Evolutionary conservation across 352 stramenopile species (phyloP).

Genomic region (Phytopythium boreale): DNA sequence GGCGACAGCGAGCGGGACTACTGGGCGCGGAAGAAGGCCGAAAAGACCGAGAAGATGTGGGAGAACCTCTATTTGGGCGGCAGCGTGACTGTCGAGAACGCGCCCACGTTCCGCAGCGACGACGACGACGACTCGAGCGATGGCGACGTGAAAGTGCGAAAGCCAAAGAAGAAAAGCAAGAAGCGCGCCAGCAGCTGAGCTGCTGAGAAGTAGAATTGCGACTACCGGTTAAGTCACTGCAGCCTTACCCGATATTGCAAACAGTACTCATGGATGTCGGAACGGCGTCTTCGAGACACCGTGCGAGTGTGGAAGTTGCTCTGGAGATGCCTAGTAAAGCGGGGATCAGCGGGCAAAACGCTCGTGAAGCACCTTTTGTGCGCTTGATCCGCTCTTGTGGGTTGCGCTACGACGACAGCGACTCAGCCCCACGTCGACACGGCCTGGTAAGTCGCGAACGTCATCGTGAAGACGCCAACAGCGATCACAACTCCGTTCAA

Average conservation of each 20-base stretch:
- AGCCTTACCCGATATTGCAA: not conserved
- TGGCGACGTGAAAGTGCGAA: slow-evolving; percentile 28
- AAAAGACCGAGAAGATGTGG: slow-evolving; percentile 53
- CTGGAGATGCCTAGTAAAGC: not conserved
- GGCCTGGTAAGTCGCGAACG: slow-evolving; percentile 59
- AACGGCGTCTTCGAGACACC: no score
- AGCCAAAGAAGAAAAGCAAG: slow-evolving; percentile 1
- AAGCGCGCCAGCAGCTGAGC: not conserved
- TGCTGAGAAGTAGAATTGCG: not conserved
- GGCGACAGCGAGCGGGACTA: slow-evolving; percentile 38
- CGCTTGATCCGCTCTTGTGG: not conserved
- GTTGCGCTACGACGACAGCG: not conserved
- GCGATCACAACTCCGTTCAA: slow-evolving; percentile 45
- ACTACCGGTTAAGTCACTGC: not conserved
- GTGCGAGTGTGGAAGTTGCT: no score
- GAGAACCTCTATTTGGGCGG: slow-evolving; percentile 33
- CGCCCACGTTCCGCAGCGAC: slow-evolving; percentile 37
- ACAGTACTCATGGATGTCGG: not conserved
- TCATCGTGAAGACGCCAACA: slow-evolving; percentile 54
- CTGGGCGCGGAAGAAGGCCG: slow-evolving; percentile 57
- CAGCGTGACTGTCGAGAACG: slow-evolving; percentile 48
- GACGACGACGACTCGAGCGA: slow-evolving; percentile 39
- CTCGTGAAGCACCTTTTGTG: not conserved
- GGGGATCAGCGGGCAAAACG: not conserved
- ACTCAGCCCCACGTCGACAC: slow-evolving; percentile 41